Percentiles rank a stretch among this genome's conserved stretches.
Conservation (phyloP, 352 stramenopile genomes). For the Globisporangium mamillatum region DNA sequence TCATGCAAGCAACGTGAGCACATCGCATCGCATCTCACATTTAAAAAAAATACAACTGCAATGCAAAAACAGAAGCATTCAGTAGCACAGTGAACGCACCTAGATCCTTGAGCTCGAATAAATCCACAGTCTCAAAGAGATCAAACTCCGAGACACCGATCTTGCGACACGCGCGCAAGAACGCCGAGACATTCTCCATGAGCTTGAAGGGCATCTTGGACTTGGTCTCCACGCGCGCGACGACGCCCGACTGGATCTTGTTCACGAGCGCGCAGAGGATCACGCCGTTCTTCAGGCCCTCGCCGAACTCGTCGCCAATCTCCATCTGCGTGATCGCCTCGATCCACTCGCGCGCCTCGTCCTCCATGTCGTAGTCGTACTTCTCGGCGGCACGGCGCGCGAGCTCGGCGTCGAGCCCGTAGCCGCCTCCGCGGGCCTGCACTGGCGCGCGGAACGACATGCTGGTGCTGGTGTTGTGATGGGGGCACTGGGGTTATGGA, state of each 20-base stretch:
- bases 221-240: constrained; percentile 75
- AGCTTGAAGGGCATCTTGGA: constrained; percentile 92
- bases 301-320: constrained; percentile 80
- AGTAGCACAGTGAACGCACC: constrained; percentile 17
- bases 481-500: neutral
- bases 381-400: constrained; percentile 76
- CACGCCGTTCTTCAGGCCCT: constrained; percentile 73
- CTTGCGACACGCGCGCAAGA: constrained; percentile 75
- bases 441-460: constrained; percentile 40
- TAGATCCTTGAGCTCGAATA: constrained; percentile 89
- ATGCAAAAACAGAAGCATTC: neutral
- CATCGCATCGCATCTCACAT: neutral
- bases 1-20: neutral
- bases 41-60: neutral
- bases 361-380: constrained; percentile 89
- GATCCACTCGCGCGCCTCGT: constrained; percentile 84
- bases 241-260: constrained; percentile 60
- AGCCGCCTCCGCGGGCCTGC: constrained; percentile 71
- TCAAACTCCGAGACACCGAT: constrained; percentile 90
- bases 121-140: constrained; percentile 88
- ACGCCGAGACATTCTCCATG: constrained; percentile 90
- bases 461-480: neutral
- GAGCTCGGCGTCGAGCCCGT: constrained; percentile 89
- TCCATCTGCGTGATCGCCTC: constrained; percentile 71
- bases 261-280: constrained; percentile 86